Evolutionary conservation across 345 rosid species (phyloP), one percentile per base, ranked within the genome.

Genomic region (Hevea brasiliensis): DNA sequence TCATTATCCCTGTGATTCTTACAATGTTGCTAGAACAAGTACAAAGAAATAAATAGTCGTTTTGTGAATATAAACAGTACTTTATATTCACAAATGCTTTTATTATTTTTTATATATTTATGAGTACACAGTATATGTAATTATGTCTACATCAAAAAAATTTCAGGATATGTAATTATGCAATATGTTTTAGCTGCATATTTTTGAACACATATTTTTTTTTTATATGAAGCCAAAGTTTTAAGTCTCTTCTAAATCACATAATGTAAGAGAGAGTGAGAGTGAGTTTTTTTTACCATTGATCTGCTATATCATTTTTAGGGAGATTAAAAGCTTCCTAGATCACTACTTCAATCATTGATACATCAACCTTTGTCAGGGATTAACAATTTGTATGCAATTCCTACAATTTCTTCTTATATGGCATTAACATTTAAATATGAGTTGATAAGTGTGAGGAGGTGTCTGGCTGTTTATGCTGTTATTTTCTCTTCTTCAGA

Each of bases 111-210:
- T n/a, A n/a, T n/a, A n/a, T n/a, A n/a, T n/a, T n/a, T n/a, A n/a
- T n/a, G n/a, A n/a, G n/a, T n/a, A n/a, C n/a, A n/a, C n/a, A n/a
- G n/a, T n/a, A n/a, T n/a, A n/a, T n/a, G n/a, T n/a, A n/a, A n/a
- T n/a, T n/a, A n/a, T n/a, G n/a, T n/a, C n/a, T n/a, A n/a, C n/a
- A n/a, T n/a, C n/a, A n/a, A n/a, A n/a, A n/a, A n/a, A n/a, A n/a
- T n/a, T n/a, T n/a, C n/a, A n/a, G n/a, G n/a, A n/a, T n/a, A n/a
- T n/a, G n/a, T n/a, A n/a, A n/a, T n/a, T n/a, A n/a, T 51, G 82
- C 83, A 76, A 80, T 76, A 72, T 87, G 81, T 65, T 83, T 89
- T 66, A 75, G 97, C 92, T 86, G 87, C 87, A 66, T 74, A 62
- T 71, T n/a, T n/a, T n/a, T 78, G 57, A 73, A 58, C 71, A 44